Evolutionary conservation across 2,329 filamentous ascomycete species (phyloP), one percentile per base, ranked within the genome.

Genomic region (Fusarium oligoseptatum): DNA sequence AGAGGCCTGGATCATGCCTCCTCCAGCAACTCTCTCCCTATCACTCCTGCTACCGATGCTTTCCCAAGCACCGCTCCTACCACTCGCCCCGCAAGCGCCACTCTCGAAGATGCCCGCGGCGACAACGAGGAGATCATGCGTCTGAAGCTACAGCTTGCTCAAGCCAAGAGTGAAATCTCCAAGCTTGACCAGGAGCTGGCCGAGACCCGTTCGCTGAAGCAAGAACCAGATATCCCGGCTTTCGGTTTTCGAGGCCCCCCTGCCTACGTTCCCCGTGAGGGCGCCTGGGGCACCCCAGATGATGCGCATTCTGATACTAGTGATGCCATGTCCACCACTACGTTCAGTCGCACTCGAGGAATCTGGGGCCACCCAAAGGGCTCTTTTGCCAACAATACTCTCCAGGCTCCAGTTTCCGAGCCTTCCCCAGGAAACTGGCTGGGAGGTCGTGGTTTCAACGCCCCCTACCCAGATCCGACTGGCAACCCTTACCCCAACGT

Each of bases 141-240:
- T 61, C 86, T 95, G 67, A 94, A 93, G 84, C 83, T 91, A 62
- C 90, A 95, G 82, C 88, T 96, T 61, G 92, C 92, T 50, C 88
- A 91, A 71, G 93, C 93, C 39, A 90, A 93, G 70, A 91, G 87
- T 80, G 89, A 92, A 78, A 93, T 95, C 78, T 89, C 88, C 55
- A 91, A 90, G 66, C 91, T 95, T 80, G 92, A 93, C 67, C 88
- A 93, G 64, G 92, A 95, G 83, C 87, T 94, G 70, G 87, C 90
- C 43, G 90, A 93, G 73, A 91, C 87, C 27, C 90, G 91, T 34
- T 88, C 90, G 66, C 85, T 86, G 37, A 91, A 90, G 77, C 85
- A 89, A 63, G 92, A 90, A 2, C 67, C 77, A 3, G 80, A 83
- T 2, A 22, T 66, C 4, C 65, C 76, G 24, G 48, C 60, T 41